A percentile compares a stretch with the other conserved stretches of the same genome.
Evolutionary conservation across 1,284 basidiomycete species (phyloP).

Genomic region (Cryptococcus depauperatus): DNA sequence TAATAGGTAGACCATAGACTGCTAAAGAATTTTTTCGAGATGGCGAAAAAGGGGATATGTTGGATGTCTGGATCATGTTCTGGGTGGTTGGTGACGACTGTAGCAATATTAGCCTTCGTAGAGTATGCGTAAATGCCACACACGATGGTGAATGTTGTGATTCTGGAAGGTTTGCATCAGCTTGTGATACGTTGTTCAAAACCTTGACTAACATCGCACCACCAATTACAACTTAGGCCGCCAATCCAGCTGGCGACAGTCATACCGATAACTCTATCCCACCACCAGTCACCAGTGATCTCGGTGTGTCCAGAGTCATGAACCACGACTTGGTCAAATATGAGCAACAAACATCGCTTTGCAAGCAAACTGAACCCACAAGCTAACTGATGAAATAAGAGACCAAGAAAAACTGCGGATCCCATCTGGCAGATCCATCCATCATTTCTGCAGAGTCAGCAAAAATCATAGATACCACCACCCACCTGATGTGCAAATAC

Average conservation of each 20-base stretch:
- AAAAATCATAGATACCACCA: conserved; percentile 46
- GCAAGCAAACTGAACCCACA: conserved; percentile 26
- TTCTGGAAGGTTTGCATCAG: conserved; percentile 67
- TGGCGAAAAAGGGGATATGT: conserved; percentile 94
- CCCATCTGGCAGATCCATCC: conserved; percentile 51
- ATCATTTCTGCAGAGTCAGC: conserved; percentile 37
- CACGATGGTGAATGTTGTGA: conserved; percentile 88
- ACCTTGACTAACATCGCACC: conserved; percentile 73
- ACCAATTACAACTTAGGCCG: conserved; percentile 93
- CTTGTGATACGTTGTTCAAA: conserved; percentile 1
- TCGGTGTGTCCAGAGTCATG: conserved; percentile 95
- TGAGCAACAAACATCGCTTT: neutral
- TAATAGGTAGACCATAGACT: conserved; percentile 92
- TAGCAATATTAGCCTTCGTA: conserved; percentile 3
- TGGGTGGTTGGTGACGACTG: conserved; percentile 93
- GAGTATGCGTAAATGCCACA: conserved; percentile 47
- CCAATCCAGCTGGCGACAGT: conserved; percentile 69
- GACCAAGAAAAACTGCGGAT: conserved; percentile 69
- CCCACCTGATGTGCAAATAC: conserved; percentile 30
- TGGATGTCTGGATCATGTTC: conserved; percentile 85
- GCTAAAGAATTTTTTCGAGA: conserved; percentile 75
- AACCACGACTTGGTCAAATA: conserved; percentile 54
- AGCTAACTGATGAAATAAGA: conserved; percentile 90
- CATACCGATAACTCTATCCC: conserved; percentile 73
- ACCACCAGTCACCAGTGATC: conserved; percentile 77